These are phyloP conservation scores for Yamadazyma atlantica DNA, from an alignment of 1,139 yeast species.

Conservation along the genomic window DNA sequence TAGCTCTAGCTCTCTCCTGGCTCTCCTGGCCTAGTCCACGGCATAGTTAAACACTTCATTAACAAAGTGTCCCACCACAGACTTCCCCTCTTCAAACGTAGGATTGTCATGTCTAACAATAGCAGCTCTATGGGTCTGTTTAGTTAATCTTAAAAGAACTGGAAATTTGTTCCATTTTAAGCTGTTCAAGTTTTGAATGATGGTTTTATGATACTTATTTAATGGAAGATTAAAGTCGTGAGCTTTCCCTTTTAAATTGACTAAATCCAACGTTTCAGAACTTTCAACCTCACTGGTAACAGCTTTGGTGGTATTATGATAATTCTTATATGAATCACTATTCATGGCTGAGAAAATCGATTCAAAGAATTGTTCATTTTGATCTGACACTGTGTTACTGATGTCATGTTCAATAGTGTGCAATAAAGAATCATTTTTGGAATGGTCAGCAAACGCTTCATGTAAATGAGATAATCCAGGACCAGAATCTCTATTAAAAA, in stretches of 20 bases:
- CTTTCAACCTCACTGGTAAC: neutral
- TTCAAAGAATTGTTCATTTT: conserved; percentile 58
- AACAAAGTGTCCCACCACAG: conserved; percentile 66
- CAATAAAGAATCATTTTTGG: conserved; percentile 10
- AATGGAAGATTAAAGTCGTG: conserved; percentile 39
- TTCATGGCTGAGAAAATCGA: conserved; percentile 60
- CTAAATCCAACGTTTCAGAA: conserved; percentile 9
- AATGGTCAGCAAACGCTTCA: conserved; percentile 10
- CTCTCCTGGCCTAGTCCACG: too few species aligned
- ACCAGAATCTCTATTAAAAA: conserved; percentile 28
- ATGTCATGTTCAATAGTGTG: conserved; percentile 19
- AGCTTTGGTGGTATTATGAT: conserved; percentile 15
- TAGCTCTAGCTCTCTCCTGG: too few species aligned
- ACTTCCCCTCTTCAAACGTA: conserved; percentile 63
- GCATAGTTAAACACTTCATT: conserved; percentile 27
- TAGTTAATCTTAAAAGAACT: conserved; percentile 62
- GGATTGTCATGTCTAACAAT: conserved; percentile 61
- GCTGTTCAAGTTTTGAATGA: conserved; percentile 56
- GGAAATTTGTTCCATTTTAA: conserved; percentile 72
- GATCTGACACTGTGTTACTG: conserved; percentile 41
- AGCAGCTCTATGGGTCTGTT: conserved; percentile 77
- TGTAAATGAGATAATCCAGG: conserved; percentile 34
- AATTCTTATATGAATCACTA: conserved; percentile 22
- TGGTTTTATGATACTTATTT: conserved; percentile 45
- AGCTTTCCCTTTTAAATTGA: conserved; percentile 16